A percentile compares a stretch with the other conserved stretches of the same genome.
phyloP scores from a whole-genome alignment of 2,329 filamentous ascomycete species.

The Fusarium tupiense region DNA sequence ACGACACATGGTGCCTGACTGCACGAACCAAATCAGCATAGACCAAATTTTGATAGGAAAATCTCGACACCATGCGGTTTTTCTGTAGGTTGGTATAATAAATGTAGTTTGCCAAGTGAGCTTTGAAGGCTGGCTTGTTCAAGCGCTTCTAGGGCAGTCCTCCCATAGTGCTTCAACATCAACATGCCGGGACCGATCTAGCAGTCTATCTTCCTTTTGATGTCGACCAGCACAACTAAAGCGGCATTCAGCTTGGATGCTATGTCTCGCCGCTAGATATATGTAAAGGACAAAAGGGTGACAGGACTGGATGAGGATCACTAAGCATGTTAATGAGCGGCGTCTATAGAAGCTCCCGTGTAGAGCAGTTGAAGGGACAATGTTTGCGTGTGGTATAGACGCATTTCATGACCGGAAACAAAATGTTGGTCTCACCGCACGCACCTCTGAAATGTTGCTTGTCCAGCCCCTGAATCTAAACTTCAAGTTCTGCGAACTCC shows the following conservation, averaged over 20 bases:
- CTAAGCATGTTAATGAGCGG: background rate
- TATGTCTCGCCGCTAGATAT: background rate
- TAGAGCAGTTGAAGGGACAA: background rate
- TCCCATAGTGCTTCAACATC: background rate
- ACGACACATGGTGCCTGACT: background rate
- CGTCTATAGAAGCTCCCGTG: background rate
- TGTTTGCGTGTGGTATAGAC: background rate
- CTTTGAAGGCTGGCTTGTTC: background rate
- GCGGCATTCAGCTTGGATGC: too few species aligned
- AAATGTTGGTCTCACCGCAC: rapidly evolving
- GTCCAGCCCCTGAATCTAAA: background rate
- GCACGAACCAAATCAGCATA: background rate
- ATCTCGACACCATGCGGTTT: background rate
- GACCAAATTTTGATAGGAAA: background rate
- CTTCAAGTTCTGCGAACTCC: background rate
- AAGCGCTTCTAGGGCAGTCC: background rate
- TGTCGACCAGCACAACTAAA: background rate
- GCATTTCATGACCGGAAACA: background rate
- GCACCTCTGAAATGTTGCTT: background rate
- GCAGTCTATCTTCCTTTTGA: background rate
- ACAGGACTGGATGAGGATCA: background rate
- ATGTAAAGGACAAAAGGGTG: rapidly evolving
- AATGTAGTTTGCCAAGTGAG: background rate
- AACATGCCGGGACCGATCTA: background rate
- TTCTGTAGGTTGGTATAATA: background rate